phyloP scores from a whole-genome alignment of 2,329 filamentous ascomycete species.

The Beauveria rudraprayagi region DNA sequence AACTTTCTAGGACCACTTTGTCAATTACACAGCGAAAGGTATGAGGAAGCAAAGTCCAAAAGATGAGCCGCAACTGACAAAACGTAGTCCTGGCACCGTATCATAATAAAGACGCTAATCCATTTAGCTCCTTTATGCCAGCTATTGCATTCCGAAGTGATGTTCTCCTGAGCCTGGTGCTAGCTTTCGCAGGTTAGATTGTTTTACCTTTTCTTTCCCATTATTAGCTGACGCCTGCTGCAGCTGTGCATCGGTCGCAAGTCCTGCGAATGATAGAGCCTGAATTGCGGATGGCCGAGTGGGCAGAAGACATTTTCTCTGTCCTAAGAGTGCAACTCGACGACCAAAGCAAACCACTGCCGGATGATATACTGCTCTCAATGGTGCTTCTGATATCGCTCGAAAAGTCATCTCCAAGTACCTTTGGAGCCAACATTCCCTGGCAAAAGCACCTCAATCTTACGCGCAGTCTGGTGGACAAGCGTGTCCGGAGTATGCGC shows the following conservation, averaged over 20 bases:
- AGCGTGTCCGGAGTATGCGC: slow-evolving; percentile 38
- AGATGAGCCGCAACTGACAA: slow-evolving; percentile 19
- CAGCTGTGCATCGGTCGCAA: slow-evolving; percentile 69
- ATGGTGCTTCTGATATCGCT: slow-evolving; percentile 79
- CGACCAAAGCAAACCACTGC: slow-evolving; percentile 53
- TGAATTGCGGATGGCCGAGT: slow-evolving; percentile 66
- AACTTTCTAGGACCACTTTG: slow-evolving; percentile 45
- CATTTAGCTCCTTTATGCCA: slow-evolving; percentile 41
- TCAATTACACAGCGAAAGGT: slow-evolving; percentile 70
- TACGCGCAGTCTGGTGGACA: slow-evolving; percentile 66
- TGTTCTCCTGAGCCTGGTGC: slow-evolving; percentile 66
- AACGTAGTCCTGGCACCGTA: slow-evolving; percentile 40
- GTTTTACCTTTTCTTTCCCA: no score
- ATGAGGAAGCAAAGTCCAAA: slow-evolving; percentile 36
- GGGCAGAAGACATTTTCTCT: slow-evolving; percentile 73
- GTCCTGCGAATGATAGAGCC: slow-evolving; percentile 68
- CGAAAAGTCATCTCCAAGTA: slow-evolving; percentile 74
- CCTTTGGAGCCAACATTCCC: slow-evolving; percentile 70
- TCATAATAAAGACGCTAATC: slow-evolving; percentile 44
- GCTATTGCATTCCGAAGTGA: slow-evolving; percentile 60
- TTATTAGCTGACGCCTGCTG: slow-evolving; percentile 9
- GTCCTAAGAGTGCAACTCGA: slow-evolving; percentile 59
- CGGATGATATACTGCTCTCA: slow-evolving; percentile 67
- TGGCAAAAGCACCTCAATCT: slow-evolving; percentile 75
- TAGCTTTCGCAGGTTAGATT: slow-evolving; percentile 58